Percentiles rank a stretch among this genome's conserved stretches.
phyloP scores from a whole-genome alignment of 2,329 filamentous ascomycete genomes.

The Aspergillus awamori region DNA sequence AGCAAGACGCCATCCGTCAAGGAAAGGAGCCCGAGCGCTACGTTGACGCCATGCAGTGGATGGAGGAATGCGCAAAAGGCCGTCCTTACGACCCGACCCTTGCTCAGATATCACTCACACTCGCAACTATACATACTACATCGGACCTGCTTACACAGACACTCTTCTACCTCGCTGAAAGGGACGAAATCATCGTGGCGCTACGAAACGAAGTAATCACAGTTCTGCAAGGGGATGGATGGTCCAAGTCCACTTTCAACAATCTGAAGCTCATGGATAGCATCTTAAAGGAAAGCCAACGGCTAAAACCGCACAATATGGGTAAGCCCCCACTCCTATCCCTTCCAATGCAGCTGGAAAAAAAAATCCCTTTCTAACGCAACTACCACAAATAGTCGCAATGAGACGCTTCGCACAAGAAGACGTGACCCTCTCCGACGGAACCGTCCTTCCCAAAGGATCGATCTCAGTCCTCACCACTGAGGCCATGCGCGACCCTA shows the following conservation, averaged over 20 bases:
- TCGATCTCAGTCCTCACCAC: constrained; percentile 5
- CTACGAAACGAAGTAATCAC: constrained; percentile 27
- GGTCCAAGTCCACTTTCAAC: constrained; percentile 41
- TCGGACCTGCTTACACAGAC: constrained; percentile 28
- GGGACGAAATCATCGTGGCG: constrained; percentile 11
- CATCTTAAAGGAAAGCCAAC: constrained; percentile 45
- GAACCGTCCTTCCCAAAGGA: constrained; percentile 11
- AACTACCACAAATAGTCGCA: neutral
- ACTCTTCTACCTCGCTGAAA: constrained; percentile 22
- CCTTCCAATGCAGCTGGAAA: neutral
- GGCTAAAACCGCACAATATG: constrained; percentile 32
- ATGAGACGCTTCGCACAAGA: constrained; percentile 4
- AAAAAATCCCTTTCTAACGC: neutral
- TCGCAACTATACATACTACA: constrained; percentile 28
- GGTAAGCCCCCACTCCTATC: constrained; percentile 7
- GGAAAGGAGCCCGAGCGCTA: constrained; percentile 1
- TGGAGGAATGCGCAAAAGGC: constrained; percentile 28
- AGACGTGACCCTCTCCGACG: constrained; percentile 17
- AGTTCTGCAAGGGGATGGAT: constrained; percentile 26
- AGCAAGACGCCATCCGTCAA: neutral
- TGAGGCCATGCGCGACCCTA: constrained; percentile 11
- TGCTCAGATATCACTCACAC: constrained; percentile 24
- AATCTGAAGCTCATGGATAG: constrained; percentile 49
- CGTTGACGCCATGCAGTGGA: constrained; percentile 29
- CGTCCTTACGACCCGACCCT: constrained; percentile 23